These are phyloP conservation scores for Botrytis sinoallii DNA, from an alignment of 2,329 filamentous ascomycete genomes.

Conservation along the genomic window DNA sequence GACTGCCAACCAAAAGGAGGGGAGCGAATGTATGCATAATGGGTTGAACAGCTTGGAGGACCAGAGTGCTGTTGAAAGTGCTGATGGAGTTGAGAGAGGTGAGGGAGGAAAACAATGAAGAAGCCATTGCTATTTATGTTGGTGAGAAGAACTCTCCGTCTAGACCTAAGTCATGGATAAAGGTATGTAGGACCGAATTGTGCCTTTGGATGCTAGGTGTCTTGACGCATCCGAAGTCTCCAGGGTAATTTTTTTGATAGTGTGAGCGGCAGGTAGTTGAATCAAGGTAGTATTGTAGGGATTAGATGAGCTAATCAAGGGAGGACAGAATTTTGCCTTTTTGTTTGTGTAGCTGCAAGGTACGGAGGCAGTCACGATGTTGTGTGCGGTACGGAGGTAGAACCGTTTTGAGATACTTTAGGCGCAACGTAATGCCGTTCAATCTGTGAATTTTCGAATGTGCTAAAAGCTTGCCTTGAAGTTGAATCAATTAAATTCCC, in stretches of 20 bases:
- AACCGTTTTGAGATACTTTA: conserved; percentile 1
- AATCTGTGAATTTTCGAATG: neutral
- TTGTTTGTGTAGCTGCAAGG: conserved; percentile 13
- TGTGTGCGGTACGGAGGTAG: neutral
- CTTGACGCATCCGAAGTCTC: neutral
- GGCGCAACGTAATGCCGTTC: neutral
- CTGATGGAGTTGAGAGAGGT: conserved; percentile 28
- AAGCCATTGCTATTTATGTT: conserved; percentile 33
- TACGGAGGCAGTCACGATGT: conserved; percentile 18
- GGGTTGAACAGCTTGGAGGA: conserved; percentile 31
- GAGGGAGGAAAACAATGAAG: conserved; percentile 23
- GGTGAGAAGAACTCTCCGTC: neutral
- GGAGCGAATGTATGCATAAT: conserved; percentile 52
- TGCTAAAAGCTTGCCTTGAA: neutral
- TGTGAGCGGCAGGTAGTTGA: neutral
- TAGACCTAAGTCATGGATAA: neutral
- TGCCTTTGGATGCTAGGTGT: conserved; percentile 17
- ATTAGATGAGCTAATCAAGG: neutral
- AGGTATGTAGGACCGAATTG: conserved; percentile 22
- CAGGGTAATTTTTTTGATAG: neutral
- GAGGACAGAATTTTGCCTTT: neutral
- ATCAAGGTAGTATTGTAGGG: neutral
- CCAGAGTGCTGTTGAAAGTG: conserved; percentile 27
- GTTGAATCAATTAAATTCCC: neutral
- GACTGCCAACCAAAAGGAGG: conserved; percentile 49